A percentile compares a stretch with the other conserved stretches of the same genome.
These are phyloP conservation scores for Teratosphaeriaceae sp. DNA, from an alignment of 2,329 filamentous ascomycete genomes.

Conservation along the genomic window DNA sequence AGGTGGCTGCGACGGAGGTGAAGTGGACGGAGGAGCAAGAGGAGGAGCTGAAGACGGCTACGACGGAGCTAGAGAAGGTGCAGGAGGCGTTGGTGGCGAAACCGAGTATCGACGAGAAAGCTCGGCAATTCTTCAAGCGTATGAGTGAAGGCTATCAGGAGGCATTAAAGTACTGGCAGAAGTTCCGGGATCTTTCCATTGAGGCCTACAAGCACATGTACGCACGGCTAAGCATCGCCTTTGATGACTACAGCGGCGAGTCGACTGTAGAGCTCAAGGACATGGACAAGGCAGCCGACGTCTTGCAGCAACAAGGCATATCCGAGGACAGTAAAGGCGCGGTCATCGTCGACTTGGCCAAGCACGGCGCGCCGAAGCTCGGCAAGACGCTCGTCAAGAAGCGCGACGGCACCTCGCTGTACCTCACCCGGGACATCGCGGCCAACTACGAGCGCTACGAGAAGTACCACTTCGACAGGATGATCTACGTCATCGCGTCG, in stretches of 20 bases:
- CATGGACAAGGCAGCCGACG: conserved; percentile 53
- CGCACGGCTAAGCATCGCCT: conserved; percentile 57
- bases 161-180: conserved; percentile 55
- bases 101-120: conserved; percentile 63
- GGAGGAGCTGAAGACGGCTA: conserved; percentile 41
- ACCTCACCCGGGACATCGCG: conserved; percentile 64
- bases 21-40: conserved; percentile 40
- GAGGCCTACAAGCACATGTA: conserved; percentile 59
- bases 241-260: conserved; percentile 63
- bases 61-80: conserved; percentile 42
- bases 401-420: conserved; percentile 61
- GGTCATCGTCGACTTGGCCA: conserved; percentile 61
- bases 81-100: conserved; percentile 44
- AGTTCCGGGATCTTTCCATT: conserved; percentile 58
- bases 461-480: conserved; percentile 58
- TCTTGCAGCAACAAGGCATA: conserved; percentile 53
- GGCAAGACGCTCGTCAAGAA: conserved; percentile 61
- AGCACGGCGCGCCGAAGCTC: conserved; percentile 60
- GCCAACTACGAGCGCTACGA: conserved; percentile 57
- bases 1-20: conserved; percentile 16
- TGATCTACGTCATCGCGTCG: conserved; percentile 60
- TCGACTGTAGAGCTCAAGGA: conserved; percentile 58
- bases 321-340: conserved; percentile 60
- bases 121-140: conserved; percentile 62
- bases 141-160: conserved; percentile 58